Conservation (phyloP, 768 basidiomycete genomes). For the Lactarius pseudohatsudake region DNA sequence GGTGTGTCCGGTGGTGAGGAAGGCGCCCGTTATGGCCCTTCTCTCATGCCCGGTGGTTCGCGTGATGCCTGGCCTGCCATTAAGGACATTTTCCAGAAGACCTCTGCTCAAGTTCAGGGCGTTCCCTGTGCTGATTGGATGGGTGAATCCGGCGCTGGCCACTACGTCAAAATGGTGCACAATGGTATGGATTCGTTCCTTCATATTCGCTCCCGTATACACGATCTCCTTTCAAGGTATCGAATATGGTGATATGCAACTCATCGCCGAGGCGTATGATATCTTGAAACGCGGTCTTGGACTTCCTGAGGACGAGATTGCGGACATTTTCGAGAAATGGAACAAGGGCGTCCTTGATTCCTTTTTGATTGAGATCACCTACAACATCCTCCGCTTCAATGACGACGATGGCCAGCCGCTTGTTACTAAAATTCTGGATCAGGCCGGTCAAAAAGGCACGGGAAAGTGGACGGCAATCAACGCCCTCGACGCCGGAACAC, state of each 20-base stretch:
- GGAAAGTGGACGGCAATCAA: slow-evolving; percentile 99
- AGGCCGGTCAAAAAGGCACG: slow-evolving; percentile 98
- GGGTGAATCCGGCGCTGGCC: slow-evolving; percentile 90
- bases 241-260: slow-evolving; percentile 99
- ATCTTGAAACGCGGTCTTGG: slow-evolving; percentile 97
- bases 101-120: slow-evolving; percentile 90
- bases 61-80: slow-evolving; percentile 92
- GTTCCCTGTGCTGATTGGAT: slow-evolving; percentile 99
- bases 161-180: slow-evolving; percentile 99
- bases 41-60: slow-evolving; percentile 98
- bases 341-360: slow-evolving; percentile 99
- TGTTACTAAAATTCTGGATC: slow-evolving; percentile 90
- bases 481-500: slow-evolving; percentile 88
- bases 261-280: slow-evolving; percentile 98
- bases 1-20: slow-evolving; percentile 99
- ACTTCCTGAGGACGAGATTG: slow-evolving; percentile 83
- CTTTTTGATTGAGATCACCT: slow-evolving; percentile 98
- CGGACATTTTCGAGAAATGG: slow-evolving; percentile 91
- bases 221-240: slow-evolving; percentile 62
- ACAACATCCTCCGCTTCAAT: slow-evolving; percentile 95
- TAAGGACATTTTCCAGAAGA: slow-evolving; percentile 98
- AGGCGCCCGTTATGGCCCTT: slow-evolving; percentile 95
- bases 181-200: slow-evolving; percentile 55
- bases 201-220: slow-evolving; percentile 17
- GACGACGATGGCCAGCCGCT: slow-evolving; percentile 93